Conservation (phyloP, 208 protist genomes). For the Leptomonas pyrrhocoris region DNA sequence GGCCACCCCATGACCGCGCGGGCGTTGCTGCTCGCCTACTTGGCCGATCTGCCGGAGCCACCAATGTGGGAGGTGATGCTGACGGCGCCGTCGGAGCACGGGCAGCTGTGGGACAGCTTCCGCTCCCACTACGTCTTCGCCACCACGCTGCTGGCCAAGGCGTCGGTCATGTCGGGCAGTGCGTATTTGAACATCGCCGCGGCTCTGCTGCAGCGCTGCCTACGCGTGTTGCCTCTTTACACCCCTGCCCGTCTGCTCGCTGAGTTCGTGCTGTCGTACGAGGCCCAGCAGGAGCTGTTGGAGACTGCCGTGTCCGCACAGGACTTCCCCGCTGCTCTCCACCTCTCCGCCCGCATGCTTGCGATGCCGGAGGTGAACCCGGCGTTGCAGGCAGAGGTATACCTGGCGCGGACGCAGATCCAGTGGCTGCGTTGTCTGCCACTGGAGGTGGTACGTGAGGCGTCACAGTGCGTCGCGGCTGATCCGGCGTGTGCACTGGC, state of each 20-base stretch:
- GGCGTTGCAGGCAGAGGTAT: conserved; percentile 47
- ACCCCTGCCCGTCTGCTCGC: conserved; percentile 65
- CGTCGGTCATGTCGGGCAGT: conserved; percentile 74
- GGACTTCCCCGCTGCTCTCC: conserved; percentile 40
- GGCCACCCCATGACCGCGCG: conserved; percentile 57
- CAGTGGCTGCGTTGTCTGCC: conserved; percentile 38
- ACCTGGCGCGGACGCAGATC: conserved; percentile 54
- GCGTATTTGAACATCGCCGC: conserved; percentile 79
- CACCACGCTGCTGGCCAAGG: conserved; percentile 72
- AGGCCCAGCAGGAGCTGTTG: conserved; percentile 52
- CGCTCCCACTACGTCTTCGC: conserved; percentile 71
- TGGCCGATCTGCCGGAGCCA: conserved; percentile 62
- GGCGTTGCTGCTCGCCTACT: conserved; percentile 61
- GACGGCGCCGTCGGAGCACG: conserved; percentile 12
- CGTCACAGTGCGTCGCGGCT: conserved; percentile 46
- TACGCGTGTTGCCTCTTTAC: conserved; percentile 57
- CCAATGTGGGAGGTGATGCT: conserved; percentile 13
- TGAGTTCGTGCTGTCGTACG: conserved; percentile 66
- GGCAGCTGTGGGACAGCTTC: conserved; percentile 44
- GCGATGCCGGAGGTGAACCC: conserved; percentile 52
- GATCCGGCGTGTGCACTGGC: conserved; percentile 50
- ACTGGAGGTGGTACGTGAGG: conserved; percentile 63
- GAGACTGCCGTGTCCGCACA: conserved; percentile 29
- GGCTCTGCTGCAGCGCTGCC: conserved; percentile 62
- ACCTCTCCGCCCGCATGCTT: conserved; percentile 50